phyloP scores from a whole-genome alignment of 2,329 filamentous ascomycete species.

The Sporothrix luriei region DNA sequence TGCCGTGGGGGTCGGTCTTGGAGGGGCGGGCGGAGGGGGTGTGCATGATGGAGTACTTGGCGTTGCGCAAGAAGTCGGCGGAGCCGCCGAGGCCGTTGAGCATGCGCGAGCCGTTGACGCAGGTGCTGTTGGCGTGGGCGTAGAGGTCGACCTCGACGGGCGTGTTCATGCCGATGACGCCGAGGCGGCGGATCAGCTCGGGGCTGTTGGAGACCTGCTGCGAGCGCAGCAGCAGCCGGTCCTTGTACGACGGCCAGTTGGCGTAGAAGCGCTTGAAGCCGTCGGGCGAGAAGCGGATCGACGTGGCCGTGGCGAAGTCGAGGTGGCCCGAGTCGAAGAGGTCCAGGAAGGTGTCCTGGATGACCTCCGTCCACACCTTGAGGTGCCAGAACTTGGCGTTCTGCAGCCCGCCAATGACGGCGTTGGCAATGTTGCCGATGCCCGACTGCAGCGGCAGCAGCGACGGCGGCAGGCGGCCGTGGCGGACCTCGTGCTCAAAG shows the following conservation, averaged over 20 bases:
- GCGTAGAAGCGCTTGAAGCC: conserved; percentile 91
- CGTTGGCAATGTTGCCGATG: conserved; percentile 92
- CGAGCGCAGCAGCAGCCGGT: conserved; percentile 82
- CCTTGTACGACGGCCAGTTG: conserved; percentile 76
- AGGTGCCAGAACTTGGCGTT: conserved; percentile 83
- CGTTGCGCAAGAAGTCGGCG: conserved; percentile 75
- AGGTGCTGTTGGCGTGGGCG: conserved; percentile 88
- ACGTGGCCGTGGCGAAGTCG: conserved; percentile 87
- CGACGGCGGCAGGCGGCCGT: conserved; percentile 74
- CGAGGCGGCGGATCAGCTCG: conserved; percentile 84
- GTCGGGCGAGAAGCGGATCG: conserved; percentile 86
- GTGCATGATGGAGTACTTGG: conserved; percentile 89
- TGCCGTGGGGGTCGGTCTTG: conserved; percentile 79
- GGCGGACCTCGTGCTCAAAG: conserved; percentile 80
- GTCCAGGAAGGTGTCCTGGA: conserved; percentile 91
- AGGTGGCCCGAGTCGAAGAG: conserved; percentile 86
- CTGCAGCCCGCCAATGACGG: conserved; percentile 80
- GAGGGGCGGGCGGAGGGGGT: conserved; percentile 78
- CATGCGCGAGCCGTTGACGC: conserved; percentile 86
- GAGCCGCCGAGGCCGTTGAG: conserved; percentile 81
- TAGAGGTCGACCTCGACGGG: conserved; percentile 94
- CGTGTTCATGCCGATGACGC: conserved; percentile 93
- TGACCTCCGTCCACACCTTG: conserved; percentile 90
- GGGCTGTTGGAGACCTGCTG: conserved; percentile 88
- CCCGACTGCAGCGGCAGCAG: conserved; percentile 66